Conservation (phyloP, 2,329 filamentous ascomycete species). For the Fusarium ramigenum region DNA sequence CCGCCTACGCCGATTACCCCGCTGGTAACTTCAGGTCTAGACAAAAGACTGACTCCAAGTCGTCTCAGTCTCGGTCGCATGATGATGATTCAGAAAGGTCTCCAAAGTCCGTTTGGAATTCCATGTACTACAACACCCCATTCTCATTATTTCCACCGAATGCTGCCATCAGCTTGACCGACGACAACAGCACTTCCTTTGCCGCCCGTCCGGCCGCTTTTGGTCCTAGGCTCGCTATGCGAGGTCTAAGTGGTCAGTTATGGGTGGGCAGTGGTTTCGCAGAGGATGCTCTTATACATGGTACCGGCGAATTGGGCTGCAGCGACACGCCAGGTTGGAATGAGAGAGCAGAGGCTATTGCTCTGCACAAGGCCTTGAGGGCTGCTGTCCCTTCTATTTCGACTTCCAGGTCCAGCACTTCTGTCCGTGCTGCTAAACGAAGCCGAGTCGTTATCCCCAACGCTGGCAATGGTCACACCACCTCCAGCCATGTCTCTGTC, state of each 20-base stretch:
- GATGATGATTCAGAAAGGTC: slow-evolving; percentile 21
- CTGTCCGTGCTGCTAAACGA: slow-evolving; percentile 42
- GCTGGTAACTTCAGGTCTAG: slow-evolving; percentile 38
- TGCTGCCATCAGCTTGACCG: slow-evolving; percentile 93
- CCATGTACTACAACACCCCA: slow-evolving; percentile 78
- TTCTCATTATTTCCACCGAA: slow-evolving; percentile 94
- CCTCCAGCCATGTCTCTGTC: slow-evolving; percentile 79
- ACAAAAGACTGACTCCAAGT: slow-evolving; percentile 18
- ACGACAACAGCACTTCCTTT: slow-evolving; percentile 98
- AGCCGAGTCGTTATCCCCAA: slow-evolving; percentile 49
- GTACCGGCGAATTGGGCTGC: slow-evolving; percentile 89
- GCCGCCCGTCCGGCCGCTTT: slow-evolving; percentile 92
- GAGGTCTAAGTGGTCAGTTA: slow-evolving; percentile 85
- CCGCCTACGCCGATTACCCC: slow-evolving; percentile 43
- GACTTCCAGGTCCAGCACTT: slow-evolving; percentile 26
- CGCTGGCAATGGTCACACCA: slow-evolving; percentile 45
- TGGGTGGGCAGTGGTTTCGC: slow-evolving; percentile 95
- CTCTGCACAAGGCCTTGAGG: slow-evolving; percentile 53
- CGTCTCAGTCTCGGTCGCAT: slow-evolving; percentile 9
- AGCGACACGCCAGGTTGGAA: slow-evolving; percentile 93
- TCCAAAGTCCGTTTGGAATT: slow-evolving; percentile 47
- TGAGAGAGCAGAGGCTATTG: slow-evolving; percentile 62
- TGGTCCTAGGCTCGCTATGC: slow-evolving; percentile 78
- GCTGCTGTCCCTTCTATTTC: slow-evolving; percentile 36
- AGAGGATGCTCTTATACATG: slow-evolving; percentile 72